Base-by-base conservation (phyloP, 768 basidiomycete species). In the Daedalea quercina region DNA sequence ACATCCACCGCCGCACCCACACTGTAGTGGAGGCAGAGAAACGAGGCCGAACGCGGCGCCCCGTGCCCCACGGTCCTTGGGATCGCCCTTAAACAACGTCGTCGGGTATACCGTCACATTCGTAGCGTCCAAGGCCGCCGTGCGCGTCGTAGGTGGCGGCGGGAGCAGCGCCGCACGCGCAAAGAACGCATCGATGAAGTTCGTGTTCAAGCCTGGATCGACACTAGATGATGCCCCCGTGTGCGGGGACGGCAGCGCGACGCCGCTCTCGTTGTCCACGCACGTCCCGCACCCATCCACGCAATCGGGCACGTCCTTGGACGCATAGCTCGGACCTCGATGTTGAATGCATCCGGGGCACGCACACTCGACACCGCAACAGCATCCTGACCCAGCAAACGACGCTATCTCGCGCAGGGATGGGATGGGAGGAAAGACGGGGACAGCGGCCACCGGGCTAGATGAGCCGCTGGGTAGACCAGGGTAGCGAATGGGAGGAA, bases 281-380 rank as follows among this genome's bases (percentile, higher is more conserved):
- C 87, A 90, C 22, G 77, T 75, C 4, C 74, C 71, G 61, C 87
- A 89, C 50, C 76, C 77, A 44, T 79, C 74, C 17, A 71, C 60
- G 43, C 75, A 76, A 58, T 73, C 71, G 33, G 59, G 63, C 54
- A 63, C 60, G 20, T 69, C 64, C 34, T 54, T 56, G 42, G 73
- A 73, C 19, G 69, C 76, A 54, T 80, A 64, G 17, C 73, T 72
- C 17, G 66, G 52, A 1, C 81, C 79, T n/a, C 85, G 82, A 61
- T 90, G 87, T 58, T 85, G 75, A 9, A 78, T 64, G 62, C 87
- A 90, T 31, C 86, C 86, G 0, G 86, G 86, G 66, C 87, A 90
- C 13, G 75, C 75, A 61, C 87, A 90, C 37, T 70, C 69, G 41
- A 79, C 65, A 26, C 86, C 86, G 61, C 87, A 89, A 8, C 82